Percentiles rank a stretch among this genome's conserved stretches.
Conservation (phyloP, 257 asterid genomes). For the Petunia axillaris region DNA sequence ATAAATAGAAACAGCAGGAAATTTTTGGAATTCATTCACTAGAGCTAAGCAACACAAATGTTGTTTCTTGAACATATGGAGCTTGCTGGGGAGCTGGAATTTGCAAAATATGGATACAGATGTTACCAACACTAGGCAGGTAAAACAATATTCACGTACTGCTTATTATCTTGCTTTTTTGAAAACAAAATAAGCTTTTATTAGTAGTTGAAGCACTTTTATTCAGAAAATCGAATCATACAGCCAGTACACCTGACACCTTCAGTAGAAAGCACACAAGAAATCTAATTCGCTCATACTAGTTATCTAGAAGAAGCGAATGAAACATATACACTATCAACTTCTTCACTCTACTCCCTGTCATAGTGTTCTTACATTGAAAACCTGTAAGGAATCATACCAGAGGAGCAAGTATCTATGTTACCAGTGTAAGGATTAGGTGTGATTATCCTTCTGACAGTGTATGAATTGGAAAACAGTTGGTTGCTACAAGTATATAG, state of each 20-base stretch:
- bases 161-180: neutral
- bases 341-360: conserved; percentile 8
- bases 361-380: neutral
- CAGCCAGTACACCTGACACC: neutral
- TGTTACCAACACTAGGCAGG: neutral
- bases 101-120: neutral
- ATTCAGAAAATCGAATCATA: neutral
- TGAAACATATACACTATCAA: neutral
- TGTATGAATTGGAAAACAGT: conserved; percentile 10
- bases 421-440: neutral
- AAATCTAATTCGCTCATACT: neutral
- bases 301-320: neutral
- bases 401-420: neutral
- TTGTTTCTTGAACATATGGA: neutral
- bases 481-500: neutral
- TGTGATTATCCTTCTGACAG: neutral
- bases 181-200: neutral
- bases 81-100: neutral
- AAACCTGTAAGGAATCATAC: neutral
- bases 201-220: neutral
- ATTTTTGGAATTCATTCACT: conserved; percentile 5
- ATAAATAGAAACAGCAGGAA: neutral
- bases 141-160: conserved; percentile 3
- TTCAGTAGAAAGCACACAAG: neutral
- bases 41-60: neutral